Evolutionary conservation across 805 yeast genomes (phyloP).

Genomic region (Suhomyces xylopsoci): DNA sequence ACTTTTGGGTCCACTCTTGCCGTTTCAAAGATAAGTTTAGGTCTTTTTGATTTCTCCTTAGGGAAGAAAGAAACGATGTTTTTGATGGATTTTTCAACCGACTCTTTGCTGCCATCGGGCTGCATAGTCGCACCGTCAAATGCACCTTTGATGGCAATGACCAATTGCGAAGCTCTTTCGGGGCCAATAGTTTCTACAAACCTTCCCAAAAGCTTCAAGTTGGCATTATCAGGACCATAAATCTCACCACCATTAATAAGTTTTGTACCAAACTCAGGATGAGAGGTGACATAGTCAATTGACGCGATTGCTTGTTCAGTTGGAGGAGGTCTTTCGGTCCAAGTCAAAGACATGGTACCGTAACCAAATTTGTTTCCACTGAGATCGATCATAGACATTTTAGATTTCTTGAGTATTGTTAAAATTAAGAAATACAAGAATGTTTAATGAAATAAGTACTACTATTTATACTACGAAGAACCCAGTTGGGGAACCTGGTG

Average conservation of each 20-base stretch:
- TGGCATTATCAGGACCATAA: constrained; percentile 55
- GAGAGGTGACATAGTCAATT: constrained; percentile 43
- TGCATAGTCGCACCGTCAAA: constrained; percentile 26
- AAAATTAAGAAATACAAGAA: too few species aligned
- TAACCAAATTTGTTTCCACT: constrained; percentile 48
- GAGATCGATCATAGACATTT: constrained; percentile 6
- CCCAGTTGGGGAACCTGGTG: too few species aligned
- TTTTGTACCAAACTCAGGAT: constrained; percentile 46
- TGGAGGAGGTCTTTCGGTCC: constrained; percentile 58
- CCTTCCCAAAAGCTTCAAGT: constrained; percentile 53
- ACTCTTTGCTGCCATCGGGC: constrained; percentile 53
- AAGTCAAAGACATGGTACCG: constrained; percentile 82
- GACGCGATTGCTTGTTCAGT: constrained; percentile 51
- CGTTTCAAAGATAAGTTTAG: constrained; percentile 52
- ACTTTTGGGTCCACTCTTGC: constrained; percentile 64
- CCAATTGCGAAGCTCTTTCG: constrained; percentile 47
- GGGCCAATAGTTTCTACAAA: constrained; percentile 58
- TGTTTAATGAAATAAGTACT: too few species aligned
- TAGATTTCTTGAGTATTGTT: too few species aligned
- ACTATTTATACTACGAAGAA: too few species aligned
- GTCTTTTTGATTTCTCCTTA: constrained; percentile 22
- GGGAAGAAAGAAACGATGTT: constrained; percentile 33
- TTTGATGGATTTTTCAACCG: constrained; percentile 47
- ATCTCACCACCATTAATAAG: constrained; percentile 77
- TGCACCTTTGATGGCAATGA: constrained; percentile 70